phyloP scores from a whole-genome alignment of 495 filamentous ascomycete genomes.

The Daldinia bambusicola region DNA sequence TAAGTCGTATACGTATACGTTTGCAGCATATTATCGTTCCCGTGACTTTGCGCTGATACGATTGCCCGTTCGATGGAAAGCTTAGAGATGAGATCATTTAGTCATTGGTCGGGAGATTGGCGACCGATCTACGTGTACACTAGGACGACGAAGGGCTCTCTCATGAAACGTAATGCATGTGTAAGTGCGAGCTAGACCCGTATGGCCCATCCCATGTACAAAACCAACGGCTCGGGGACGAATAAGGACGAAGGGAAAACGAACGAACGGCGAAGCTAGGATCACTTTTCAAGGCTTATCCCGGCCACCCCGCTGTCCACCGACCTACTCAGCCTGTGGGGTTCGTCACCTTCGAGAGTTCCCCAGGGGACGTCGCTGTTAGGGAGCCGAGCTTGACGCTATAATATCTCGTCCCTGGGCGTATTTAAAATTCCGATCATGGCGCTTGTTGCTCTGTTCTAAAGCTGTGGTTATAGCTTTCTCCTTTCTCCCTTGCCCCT shows the following conservation, averaged over 20 bases:
- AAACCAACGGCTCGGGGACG: conserved; percentile 3
- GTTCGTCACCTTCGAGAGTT: not conserved
- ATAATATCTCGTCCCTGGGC: conserved; percentile 8
- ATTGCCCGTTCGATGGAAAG: conserved; percentile 16
- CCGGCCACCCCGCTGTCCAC: conserved; percentile 30
- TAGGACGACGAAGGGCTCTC: conserved; percentile 13
- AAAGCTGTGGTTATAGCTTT: conserved; percentile 10
- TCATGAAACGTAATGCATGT: conserved; percentile 37
- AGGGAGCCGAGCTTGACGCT: conserved; percentile 40
- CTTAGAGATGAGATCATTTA: conserved; percentile 10
- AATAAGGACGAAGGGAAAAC: conserved; percentile 15
- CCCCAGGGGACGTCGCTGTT: conserved; percentile 32
- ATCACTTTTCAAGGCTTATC: conserved; percentile 26
- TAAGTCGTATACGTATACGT: conserved; percentile 26
- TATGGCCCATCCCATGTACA: conserved; percentile 8
- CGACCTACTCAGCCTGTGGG: conserved; percentile 34
- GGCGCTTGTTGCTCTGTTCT: conserved; percentile 14
- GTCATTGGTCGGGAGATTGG: conserved; percentile 41
- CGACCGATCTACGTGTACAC: conserved; percentile 32
- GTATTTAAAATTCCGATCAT: conserved; percentile 31
- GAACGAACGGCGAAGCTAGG: conserved; percentile 20
- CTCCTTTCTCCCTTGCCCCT: not conserved
- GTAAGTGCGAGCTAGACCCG: conserved; percentile 12
- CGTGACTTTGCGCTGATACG: conserved; percentile 39
- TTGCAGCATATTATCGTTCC: conserved; percentile 36